Evolutionary conservation across 1,284 basidiomycete genomes (phyloP).

Genomic region (Anthracocystis walkeri): DNA sequence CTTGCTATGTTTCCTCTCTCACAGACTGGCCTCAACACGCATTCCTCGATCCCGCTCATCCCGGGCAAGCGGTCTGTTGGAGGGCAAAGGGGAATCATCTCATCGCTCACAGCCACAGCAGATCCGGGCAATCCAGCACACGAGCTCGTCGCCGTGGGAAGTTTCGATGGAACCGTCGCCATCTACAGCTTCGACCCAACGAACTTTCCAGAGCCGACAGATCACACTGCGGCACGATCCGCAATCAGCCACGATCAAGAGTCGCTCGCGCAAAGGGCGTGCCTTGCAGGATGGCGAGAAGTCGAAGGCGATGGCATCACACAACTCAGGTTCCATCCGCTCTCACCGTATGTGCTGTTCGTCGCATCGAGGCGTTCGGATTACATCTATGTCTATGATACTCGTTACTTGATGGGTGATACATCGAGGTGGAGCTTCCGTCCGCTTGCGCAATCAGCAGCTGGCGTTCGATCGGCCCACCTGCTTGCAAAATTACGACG

Average conservation of each 20-base stretch:
- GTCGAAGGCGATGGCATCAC: conserved; percentile 54
- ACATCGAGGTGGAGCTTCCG: conserved; percentile 40
- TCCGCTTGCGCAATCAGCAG: conserved; percentile 23
- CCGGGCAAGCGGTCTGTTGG: conserved; percentile 15
- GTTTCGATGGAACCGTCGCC: conserved; percentile 53
- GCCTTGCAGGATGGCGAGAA: conserved; percentile 61
- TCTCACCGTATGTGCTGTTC: conserved; percentile 51
- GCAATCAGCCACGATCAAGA: neutral
- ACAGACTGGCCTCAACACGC: conserved; percentile 54
- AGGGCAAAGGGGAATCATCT: conserved; percentile 54
- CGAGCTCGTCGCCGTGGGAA: conserved; percentile 59
- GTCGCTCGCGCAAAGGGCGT: conserved; percentile 20
- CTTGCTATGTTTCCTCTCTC: conserved; percentile 50
- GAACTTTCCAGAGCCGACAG: conserved; percentile 20
- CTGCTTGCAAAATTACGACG: conserved; percentile 42
- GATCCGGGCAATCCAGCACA: conserved; percentile 19
- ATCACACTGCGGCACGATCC: conserved; percentile 21
- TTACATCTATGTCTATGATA: conserved; percentile 55
- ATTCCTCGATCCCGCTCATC: conserved; percentile 33
- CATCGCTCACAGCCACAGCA: conserved; percentile 31
- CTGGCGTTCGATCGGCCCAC: conserved; percentile 30
- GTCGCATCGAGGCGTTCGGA: conserved; percentile 47
- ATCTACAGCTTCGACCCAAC: conserved; percentile 43
- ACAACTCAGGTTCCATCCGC: conserved; percentile 59
- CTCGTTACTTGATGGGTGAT: conserved; percentile 48